A percentile compares a stretch with the other conserved stretches of the same genome.
Evolutionary conservation across 73 alveolate genomes (phyloP).

Genomic region (Uronychia binucleata): DNA sequence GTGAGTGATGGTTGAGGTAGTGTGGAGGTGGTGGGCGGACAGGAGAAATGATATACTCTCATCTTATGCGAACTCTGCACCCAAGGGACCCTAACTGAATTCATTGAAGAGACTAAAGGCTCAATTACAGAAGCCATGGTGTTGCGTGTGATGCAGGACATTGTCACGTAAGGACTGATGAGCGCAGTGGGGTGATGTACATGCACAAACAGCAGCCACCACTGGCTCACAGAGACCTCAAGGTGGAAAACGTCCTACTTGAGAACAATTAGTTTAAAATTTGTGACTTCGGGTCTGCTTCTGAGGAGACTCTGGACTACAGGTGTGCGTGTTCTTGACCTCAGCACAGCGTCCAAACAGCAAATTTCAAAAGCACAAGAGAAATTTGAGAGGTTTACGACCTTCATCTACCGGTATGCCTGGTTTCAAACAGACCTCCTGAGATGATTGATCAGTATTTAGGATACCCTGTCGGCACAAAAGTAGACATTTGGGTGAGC

Average conservation of each 20-base stretch:
- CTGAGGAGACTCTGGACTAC: conserved; percentile 64
- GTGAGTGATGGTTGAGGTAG: conserved; percentile 52
- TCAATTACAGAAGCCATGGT: conserved; percentile 54
- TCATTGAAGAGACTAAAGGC: conserved; percentile 61
- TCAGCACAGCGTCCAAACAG: conserved; percentile 27
- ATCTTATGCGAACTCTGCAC: conserved; percentile 78
- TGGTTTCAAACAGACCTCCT: conserved; percentile 73
- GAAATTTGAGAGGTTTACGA: conserved; percentile 80
- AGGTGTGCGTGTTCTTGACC: conserved; percentile 3
- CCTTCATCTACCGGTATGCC: conserved; percentile 77
- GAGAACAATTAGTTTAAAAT: conserved; percentile 78
- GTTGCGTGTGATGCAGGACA: conserved; percentile 53
- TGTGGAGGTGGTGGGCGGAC: background rate
- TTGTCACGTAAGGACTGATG: background rate
- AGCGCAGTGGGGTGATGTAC: conserved; percentile 50
- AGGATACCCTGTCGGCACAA: conserved; percentile 61
- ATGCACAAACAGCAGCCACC: conserved; percentile 71
- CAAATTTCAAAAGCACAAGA: conserved; percentile 52
- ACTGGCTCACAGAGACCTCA: conserved; percentile 91
- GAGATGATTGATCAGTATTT: conserved; percentile 91
- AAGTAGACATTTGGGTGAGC: conserved; percentile 88
- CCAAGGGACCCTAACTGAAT: conserved; percentile 77
- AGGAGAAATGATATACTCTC: conserved; percentile 5
- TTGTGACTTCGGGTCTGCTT: conserved; percentile 92
- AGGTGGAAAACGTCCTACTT: conserved; percentile 86